A percentile compares a stretch with the other conserved stretches of the same genome.
These are phyloP conservation scores for Xerocomellus intermedius DNA, from an alignment of 768 basidiomycete genomes.

Conservation along the genomic window DNA sequence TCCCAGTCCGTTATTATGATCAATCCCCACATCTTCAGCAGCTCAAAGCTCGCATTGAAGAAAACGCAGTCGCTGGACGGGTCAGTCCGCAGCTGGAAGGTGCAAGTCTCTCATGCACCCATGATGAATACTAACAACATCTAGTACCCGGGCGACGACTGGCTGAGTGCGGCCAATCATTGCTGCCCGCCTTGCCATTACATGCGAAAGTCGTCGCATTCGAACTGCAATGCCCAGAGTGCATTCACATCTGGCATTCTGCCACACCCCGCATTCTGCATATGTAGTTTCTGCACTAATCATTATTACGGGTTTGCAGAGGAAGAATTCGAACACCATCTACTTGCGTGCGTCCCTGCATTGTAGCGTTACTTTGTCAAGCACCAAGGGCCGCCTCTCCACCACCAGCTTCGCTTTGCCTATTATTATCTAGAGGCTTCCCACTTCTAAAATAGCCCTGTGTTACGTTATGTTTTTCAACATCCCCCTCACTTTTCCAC, in stretches of 20 bases:
- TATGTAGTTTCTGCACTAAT: no score
- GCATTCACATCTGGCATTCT: conserved; percentile 40
- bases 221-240: conserved; percentile 36
- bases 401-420: neutral
- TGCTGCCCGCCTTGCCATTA: conserved; percentile 40
- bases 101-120: neutral
- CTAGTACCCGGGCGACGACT: neutral
- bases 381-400: neutral
- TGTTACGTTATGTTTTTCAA: neutral
- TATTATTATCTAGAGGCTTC: neutral
- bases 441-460: neutral
- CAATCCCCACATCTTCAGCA: conserved; percentile 20
- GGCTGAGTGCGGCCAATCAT: conserved; percentile 12
- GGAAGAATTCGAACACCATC: neutral
- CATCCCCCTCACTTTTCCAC: no score
- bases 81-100: conserved; percentile 4
- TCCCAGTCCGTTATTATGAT: conserved; percentile 37
- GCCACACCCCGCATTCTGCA: conserved; percentile 33
- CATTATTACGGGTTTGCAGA: neutral
- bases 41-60: conserved; percentile 30
- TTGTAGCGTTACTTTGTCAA: neutral
- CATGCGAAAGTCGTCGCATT: conserved; percentile 34
- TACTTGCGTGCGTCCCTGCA: conserved; percentile 27
- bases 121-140: neutral
- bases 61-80: conserved; percentile 20